Percentiles rank a stretch among this genome's conserved stretches.
Conservation (phyloP, 345 rosid genomes). For the Lumnitzera littorea region DNA sequence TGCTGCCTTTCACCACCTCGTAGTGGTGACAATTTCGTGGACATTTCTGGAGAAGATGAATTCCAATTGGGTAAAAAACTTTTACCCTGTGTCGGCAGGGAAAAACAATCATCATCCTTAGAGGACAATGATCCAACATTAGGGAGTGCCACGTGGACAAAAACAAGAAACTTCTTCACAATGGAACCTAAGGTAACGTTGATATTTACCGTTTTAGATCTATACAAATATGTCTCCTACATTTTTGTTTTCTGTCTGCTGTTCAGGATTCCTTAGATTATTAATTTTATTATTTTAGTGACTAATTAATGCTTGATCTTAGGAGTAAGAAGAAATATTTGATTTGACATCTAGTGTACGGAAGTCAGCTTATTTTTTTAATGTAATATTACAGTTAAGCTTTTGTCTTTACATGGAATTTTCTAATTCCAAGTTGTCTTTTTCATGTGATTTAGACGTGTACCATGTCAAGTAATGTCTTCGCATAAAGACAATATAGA, state of each 20-base stretch:
- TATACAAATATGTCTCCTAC: constrained; percentile 10
- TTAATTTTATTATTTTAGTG: too few relatives aligned
- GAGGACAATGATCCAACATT: constrained; percentile 41
- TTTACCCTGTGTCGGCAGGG: constrained; percentile 13
- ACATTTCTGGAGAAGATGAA: constrained; percentile 11
- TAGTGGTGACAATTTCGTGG: constrained; percentile 26
- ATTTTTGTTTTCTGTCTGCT: constrained; percentile 27
- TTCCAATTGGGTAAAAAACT: constrained; percentile 9
- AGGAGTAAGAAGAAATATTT: background rate
- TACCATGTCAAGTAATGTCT: background rate
- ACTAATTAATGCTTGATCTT: too few relatives aligned
- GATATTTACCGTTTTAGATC: constrained; percentile 4
- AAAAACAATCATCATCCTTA: background rate
- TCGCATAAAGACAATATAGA: constrained; percentile 11
- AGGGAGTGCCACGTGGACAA: constrained; percentile 22
- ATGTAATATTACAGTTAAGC: background rate
- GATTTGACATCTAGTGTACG: constrained; percentile 3
- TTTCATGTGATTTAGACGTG: constrained; percentile 5
- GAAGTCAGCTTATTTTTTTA: background rate
- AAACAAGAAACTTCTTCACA: constrained; percentile 13
- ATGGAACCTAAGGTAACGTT: constrained; percentile 52
- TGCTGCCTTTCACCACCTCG: constrained; percentile 50
- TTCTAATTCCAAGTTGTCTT: background rate
- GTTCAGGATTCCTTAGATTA: constrained; percentile 20
- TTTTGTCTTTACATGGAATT: constrained; percentile 8